Conservation (phyloP, 768 basidiomycete species). For the Tubosaeta sp. region DNA sequence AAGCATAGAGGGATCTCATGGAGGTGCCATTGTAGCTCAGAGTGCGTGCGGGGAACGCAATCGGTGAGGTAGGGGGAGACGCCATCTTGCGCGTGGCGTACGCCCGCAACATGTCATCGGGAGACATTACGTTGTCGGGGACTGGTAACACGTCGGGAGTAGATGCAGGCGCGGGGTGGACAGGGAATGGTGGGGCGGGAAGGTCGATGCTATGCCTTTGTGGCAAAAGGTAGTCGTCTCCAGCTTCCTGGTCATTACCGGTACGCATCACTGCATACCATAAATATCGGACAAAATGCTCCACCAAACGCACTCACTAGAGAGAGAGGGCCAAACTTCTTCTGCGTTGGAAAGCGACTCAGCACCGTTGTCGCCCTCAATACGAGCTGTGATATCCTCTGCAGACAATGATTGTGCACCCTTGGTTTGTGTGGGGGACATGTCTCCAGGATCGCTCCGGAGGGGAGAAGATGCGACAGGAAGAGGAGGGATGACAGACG, state of each 20-base stretch:
- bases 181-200: slow-evolving; percentile 33
- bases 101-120: slow-evolving; percentile 74
- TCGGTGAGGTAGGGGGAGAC: slow-evolving; percentile 31
- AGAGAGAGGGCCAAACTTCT: slow-evolving; percentile 66
- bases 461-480: slow-evolving; percentile 22
- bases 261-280: slow-evolving; percentile 66
- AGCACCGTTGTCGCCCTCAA: slow-evolving; percentile 34
- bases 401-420: slow-evolving; percentile 44
- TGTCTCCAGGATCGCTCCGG: slow-evolving; percentile 24
- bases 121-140: slow-evolving; percentile 46
- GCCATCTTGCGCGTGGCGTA: slow-evolving; percentile 51
- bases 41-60: slow-evolving; percentile 27
- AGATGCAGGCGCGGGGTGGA: slow-evolving; percentile 30
- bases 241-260: slow-evolving; percentile 30
- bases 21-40: slow-evolving; percentile 21
- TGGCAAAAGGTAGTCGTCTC: slow-evolving; percentile 46
- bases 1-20: slow-evolving; percentile 29
- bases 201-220: slow-evolving; percentile 21
- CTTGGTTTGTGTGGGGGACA: slow-evolving; percentile 43
- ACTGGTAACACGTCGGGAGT: slow-evolving; percentile 39
- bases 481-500: slow-evolving; percentile 39
- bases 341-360: slow-evolving; percentile 41
- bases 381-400: slow-evolving; percentile 58
- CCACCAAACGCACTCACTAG: slow-evolving; percentile 40
- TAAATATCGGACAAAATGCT: slow-evolving; percentile 3